Base-by-base conservation (phyloP, 805 yeast species). In the Candida koratica region DNA sequence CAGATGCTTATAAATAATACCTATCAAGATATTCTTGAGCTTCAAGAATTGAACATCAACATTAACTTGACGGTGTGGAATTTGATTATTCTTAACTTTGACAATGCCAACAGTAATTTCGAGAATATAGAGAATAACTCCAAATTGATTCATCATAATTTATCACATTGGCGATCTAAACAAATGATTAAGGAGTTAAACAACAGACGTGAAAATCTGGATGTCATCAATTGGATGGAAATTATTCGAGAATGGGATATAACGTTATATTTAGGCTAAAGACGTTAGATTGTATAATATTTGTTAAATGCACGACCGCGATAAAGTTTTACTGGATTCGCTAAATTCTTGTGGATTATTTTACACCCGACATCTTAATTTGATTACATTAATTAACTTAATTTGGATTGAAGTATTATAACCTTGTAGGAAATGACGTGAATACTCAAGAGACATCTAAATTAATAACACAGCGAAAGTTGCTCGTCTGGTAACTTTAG, bases 211-310 rank as follows among this genome's bases (percentile, higher is more conserved):
- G 60, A 57, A 4, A 63, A 64, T 10, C 32, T 29, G 32, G 60
- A 53, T 41, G 51, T 60, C 33, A 35, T 45, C 17, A 71, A 75
- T 19, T 75, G 78, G 70, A 61, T 76, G 60, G 79, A 75, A 44
- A 49, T 75, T 56, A 58, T 75, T 1, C 61, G 76, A 35, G 76
- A 69, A 39, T 76, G 81, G 81, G 78, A 70, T 19, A 51, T 64
- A 10, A 61, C 59, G 5, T 50, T 68, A 37, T 57, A 61, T 40
- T 48, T 67, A 29, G 65, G 61, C 3, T 64, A 25, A 24, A 10
- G 12, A 24, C 7, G 6, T 24, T 20, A 24, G 14, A 24, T 6
- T 24, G 11, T 24, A 24, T 8, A 11, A 20, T n/a, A n/a, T n/a
- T n/a, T n/a, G n/a, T n/a, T n/a, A n/a, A n/a, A n/a, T n/a, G n/a